A percentile compares a stretch with the other conserved stretches of the same genome.
phyloP scores from a whole-genome alignment of 345 rosid species.

The Aquilaria malaccensis region DNA sequence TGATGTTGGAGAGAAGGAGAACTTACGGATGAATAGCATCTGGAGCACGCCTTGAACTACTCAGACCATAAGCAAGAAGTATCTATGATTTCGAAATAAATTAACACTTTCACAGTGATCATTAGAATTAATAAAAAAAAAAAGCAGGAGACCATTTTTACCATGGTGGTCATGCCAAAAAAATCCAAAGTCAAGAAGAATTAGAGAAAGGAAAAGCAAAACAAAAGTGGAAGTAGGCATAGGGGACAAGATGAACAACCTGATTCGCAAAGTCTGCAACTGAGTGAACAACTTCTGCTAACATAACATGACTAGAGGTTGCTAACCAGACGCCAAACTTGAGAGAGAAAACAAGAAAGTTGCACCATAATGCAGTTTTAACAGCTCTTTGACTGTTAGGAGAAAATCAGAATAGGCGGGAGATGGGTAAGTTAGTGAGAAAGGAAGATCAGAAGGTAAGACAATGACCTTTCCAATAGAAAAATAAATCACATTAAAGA shows the following conservation, averaged over 20 bases:
- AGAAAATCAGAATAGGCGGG: constrained; percentile 12
- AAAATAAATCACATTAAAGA: no score
- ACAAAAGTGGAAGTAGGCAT: no score
- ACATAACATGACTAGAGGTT: constrained; percentile 93
- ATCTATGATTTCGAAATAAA: constrained; percentile 50
- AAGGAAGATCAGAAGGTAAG: no score
- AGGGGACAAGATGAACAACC: constrained; percentile 28
- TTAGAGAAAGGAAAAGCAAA: neutral
- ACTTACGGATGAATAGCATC: constrained; percentile 98
- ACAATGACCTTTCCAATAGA: no score
- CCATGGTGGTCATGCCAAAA: neutral
- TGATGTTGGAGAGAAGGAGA: neutral
- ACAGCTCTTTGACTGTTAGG: constrained; percentile 89
- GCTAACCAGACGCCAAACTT: constrained; percentile 89
- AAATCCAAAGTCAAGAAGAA: neutral
- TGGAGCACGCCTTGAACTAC: constrained; percentile 98
- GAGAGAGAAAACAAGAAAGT: constrained; percentile 92
- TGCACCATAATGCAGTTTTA: constrained; percentile 93
- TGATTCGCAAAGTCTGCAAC: constrained; percentile 97
- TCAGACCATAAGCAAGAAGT: constrained; percentile 93
- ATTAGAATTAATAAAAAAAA: constrained; percentile 8
- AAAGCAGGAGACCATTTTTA: neutral
- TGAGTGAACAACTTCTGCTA: constrained; percentile 96
- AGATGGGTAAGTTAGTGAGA: neutral
- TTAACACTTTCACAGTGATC: constrained; percentile 31